Evolutionary conservation across 108 stramenopile genomes (phyloP).

Genomic region (Parmales sp.): DNA sequence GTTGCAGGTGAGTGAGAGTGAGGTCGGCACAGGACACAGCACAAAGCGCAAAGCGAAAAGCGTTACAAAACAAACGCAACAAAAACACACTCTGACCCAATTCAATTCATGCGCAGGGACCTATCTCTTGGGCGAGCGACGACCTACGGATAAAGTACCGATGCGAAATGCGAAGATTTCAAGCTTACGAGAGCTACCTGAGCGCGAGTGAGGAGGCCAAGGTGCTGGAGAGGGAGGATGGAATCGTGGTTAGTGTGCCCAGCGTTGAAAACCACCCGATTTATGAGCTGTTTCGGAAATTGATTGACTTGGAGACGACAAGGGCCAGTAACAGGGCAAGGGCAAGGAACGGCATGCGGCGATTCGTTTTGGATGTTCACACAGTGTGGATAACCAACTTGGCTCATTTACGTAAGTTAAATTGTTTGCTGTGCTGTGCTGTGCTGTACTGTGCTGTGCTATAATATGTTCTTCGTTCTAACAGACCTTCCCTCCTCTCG

Average conservation of each 20-base stretch:
- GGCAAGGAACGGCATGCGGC: constrained; percentile 1
- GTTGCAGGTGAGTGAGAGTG: too few species aligned
- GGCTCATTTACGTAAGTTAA: not conserved
- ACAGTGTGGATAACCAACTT: constrained; percentile 10
- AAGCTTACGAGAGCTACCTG: not conserved
- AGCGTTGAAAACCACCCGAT: not conserved
- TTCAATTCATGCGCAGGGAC: constrained; percentile 1
- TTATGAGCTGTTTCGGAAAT: not conserved
- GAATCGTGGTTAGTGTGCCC: not conserved
- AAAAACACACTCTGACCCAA: too few species aligned
- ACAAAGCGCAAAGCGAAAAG: too few species aligned
- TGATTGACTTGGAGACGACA: not conserved
- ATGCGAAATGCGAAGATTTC: not conserved
- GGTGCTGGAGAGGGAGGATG: constrained; percentile 10
- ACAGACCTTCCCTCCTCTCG: too few species aligned
- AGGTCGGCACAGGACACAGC: not conserved
- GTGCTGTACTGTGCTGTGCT: too few species aligned
- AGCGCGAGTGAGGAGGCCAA: constrained; percentile 1
- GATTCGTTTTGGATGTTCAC: constrained; percentile 1
- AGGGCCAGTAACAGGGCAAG: not conserved
- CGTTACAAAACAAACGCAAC: too few species aligned
- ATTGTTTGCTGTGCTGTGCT: too few species aligned
- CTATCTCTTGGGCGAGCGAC: not conserved
- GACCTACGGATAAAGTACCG: constrained; percentile 5
- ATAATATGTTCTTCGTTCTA: too few species aligned